phyloP scores from a whole-genome alignment of 805 yeast species.

The Myxozyma geophila region DNA sequence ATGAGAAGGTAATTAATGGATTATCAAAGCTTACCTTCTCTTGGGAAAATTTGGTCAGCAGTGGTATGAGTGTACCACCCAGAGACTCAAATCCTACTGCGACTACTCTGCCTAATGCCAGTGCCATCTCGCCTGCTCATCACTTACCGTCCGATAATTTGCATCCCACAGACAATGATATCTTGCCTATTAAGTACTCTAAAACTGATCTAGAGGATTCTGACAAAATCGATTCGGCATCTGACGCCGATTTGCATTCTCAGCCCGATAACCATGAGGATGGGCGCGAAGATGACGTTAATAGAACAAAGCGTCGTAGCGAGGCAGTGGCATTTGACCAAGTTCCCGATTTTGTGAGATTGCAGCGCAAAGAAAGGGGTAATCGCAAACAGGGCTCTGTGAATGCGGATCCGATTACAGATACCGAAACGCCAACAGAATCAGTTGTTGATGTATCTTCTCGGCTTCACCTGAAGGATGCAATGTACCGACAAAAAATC shows the following conservation, averaged over 20 bases:
- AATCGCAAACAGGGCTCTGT: neutral
- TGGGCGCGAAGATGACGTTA: neutral
- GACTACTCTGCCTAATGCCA: neutral
- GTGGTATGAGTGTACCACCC: neutral
- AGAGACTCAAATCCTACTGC: neutral
- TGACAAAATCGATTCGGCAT: no score
- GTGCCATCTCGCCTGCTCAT: neutral
- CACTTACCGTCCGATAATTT: neutral
- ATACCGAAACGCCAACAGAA: neutral
- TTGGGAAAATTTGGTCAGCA: neutral
- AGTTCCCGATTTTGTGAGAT: conserved; percentile 22
- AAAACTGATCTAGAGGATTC: neutral
- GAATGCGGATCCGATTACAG: neutral
- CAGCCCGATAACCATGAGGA: no score
- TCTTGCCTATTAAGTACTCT: neutral
- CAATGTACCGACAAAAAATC: conserved; percentile 34
- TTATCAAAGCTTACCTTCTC: conserved; percentile 12
- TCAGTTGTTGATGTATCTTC: neutral
- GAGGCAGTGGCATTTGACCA: conserved; percentile 2
- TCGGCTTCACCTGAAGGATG: conserved; percentile 31
- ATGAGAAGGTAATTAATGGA: conserved; percentile 36
- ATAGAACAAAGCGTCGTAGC: neutral
- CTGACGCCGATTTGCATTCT: no score
- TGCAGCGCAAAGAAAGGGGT: conserved; percentile 8
- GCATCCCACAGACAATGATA: neutral